phyloP scores from a whole-genome alignment of 768 basidiomycete genomes.

The Hygrophorus pudorinus region DNA sequence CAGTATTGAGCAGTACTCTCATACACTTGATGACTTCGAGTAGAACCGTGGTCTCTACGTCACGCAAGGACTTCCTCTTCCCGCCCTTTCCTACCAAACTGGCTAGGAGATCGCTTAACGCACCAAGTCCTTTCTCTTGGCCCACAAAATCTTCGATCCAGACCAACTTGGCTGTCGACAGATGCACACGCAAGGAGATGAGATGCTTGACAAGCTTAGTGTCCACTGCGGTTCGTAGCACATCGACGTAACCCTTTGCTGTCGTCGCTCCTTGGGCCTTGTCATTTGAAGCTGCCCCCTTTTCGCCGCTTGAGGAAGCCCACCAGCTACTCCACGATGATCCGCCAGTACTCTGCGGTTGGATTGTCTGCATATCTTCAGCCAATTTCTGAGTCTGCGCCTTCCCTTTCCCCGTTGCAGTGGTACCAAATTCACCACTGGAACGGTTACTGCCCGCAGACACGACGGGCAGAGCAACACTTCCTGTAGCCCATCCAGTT shows the following conservation, averaged over 20 bases:
- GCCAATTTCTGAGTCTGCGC: constrained; percentile 20
- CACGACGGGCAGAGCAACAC: constrained; percentile 25
- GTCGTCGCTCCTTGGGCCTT: constrained; percentile 35
- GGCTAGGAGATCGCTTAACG: constrained; percentile 47
- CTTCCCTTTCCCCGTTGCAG: constrained; percentile 15
- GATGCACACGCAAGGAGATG: constrained; percentile 72
- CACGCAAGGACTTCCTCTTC: constrained; percentile 48
- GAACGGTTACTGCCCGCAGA: constrained; percentile 23
- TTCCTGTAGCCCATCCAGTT: constrained; percentile 42
- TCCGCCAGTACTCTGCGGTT: constrained; percentile 65
- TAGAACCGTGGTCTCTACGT: constrained; percentile 58
- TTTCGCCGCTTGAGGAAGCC: constrained; percentile 54
- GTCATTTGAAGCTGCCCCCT: constrained; percentile 20
- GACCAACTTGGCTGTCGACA: constrained; percentile 69
- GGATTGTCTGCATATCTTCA: constrained; percentile 30
- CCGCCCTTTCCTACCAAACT: constrained; percentile 56
- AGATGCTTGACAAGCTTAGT: constrained; percentile 65
- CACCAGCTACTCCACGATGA: constrained; percentile 60
- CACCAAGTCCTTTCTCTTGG: constrained; percentile 53
- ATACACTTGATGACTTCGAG: constrained; percentile 73
- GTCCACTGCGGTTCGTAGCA: constrained; percentile 43
- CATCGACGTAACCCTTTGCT: constrained; percentile 54
- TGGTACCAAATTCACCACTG: constrained; percentile 27
- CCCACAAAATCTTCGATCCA: constrained; percentile 79
- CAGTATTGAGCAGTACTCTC: constrained; percentile 75